phyloP scores from a whole-genome alignment of 768 basidiomycete genomes.

The Termitomyces sp. region DNA sequence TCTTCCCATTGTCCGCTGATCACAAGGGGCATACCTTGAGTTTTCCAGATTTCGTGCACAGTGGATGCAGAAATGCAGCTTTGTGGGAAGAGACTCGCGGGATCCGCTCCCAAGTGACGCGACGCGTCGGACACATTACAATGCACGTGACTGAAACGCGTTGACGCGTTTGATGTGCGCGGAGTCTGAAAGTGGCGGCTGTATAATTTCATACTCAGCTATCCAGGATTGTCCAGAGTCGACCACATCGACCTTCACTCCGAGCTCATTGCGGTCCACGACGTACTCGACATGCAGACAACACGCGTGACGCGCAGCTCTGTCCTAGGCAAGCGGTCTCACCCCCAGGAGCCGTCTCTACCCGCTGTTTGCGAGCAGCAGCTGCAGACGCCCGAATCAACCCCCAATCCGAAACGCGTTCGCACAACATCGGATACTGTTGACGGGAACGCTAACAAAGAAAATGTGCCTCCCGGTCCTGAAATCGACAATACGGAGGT shows the following conservation, averaged over 20 bases:
- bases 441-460: slow-evolving; percentile 66
- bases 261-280: slow-evolving; percentile 13
- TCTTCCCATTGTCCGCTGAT: background rate
- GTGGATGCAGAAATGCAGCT: background rate
- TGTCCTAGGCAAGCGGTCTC: slow-evolving; percentile 47
- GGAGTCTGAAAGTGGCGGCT: slow-evolving; percentile 28
- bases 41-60: background rate
- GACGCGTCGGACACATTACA: slow-evolving; percentile 11
- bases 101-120: no score
- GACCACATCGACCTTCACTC: slow-evolving; percentile 12
- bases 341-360: slow-evolving; percentile 26
- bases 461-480: slow-evolving; percentile 63
- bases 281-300: slow-evolving; percentile 31
- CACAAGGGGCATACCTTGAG: background rate
- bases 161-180: slow-evolving; percentile 32
- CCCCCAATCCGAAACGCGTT: slow-evolving; percentile 61
- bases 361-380: slow-evolving; percentile 30
- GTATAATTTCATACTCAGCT: slow-evolving; percentile 18
- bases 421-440: slow-evolving; percentile 36
- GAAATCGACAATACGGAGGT: slow-evolving; percentile 28
- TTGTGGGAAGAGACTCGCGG: no score
- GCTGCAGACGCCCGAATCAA: slow-evolving; percentile 55
- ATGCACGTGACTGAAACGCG: slow-evolving; percentile 29
- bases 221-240: slow-evolving; percentile 14
- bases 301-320: slow-evolving; percentile 37